Evolutionary conservation across 2,329 filamentous ascomycete species (phyloP), one percentile per base, ranked within the genome.

Genomic region (Alternaria sp.): DNA sequence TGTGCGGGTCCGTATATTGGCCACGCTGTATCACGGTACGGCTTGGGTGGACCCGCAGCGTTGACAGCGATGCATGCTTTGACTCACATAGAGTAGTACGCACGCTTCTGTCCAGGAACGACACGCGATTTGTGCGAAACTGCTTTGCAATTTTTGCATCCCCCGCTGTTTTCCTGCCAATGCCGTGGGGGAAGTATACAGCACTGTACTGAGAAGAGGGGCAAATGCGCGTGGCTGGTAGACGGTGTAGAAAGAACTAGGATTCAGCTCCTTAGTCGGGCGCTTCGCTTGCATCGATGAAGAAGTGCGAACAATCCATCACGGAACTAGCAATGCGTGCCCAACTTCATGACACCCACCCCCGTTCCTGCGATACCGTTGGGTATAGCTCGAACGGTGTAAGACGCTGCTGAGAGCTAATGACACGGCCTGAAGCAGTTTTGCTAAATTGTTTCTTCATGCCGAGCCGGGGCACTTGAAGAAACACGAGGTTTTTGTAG

Each of bases 251-350:
- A 60, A 60, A 58, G 63, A 62, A 59, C 72, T 70, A 62, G 72
- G 72, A 68, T 70, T 16, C 2, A 40, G 55, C 48, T 68, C 54
- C 54, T 67, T 75, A 70, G 71, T 70, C 67, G 66, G 70, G 74
- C 74, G 74, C 72, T 74, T 76, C 64, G 65, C 60, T 48, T 57
- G 32, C 32, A 36, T 36, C 32, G 11, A 36, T 36, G 34, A 62
- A 60, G 63, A 52, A 63, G 48, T 67, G 67, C 69, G 63, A 67
- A 69, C 40, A 60, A 55, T 50, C 36, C 46, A 50, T 57, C 57
- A 59, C 54, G 53, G 4, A 51, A 66, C 56, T 60, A 64, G 66
- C 53, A 54, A 32, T 60, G 64, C 62, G 57, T 60, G 63, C 63
- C 62, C 57, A 64, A 68, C 54, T 49, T 50, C 44, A 56, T 46